Evolutionary conservation across 352 stramenopile genomes (phyloP), one percentile per base, ranked within the genome.

Genomic region (Labyrinthula sp.): DNA sequence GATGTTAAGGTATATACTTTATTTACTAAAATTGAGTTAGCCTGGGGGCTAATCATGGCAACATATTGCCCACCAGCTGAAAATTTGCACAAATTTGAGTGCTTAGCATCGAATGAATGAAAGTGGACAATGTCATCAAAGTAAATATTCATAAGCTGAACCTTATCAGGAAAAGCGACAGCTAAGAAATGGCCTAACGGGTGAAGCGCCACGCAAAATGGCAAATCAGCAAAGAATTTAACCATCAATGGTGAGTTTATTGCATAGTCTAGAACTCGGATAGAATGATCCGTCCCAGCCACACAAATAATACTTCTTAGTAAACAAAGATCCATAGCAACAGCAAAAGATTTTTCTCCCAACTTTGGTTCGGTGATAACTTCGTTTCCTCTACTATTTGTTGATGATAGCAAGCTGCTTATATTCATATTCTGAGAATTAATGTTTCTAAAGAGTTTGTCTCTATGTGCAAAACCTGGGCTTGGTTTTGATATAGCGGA

Each of bases 1-100:
- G n/a, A n/a, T n/a, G n/a, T 75, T 22, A 71, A 73, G 2, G 75
- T 80, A 45, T 89, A 76, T 20, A 82, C 76, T 2, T 71, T 72
- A 47, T 81, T 89, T 14, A 90, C 74, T 21, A 79, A 68, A 3
- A 91, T 72, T 10, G 75, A 71, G 28, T 85, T 84, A 49, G 75
- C 80, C 54, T 82, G n/a, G n/a, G n/a, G n/a, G n/a, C n/a, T 79
- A 2, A 65, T 73, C 0, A 74, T 73, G 1, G 79, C 77, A 26
- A 89, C 88, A 40, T 73, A 85, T 47, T 91, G 74, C 0, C 77
- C 76, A 2, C 79, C 79, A 41, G 86, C 60, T 21, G 72, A 85
- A 48, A 88, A 91, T 1, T 66, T 64, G 22, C 86, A 68, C 58
- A 83, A 69, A 18, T 66, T 69, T 48, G 71, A 82, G 2, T 63